phyloP scores from a whole-genome alignment of 192 early-diverging fungal genomes.

The Tieghemiomyces parasiticus region DNA sequence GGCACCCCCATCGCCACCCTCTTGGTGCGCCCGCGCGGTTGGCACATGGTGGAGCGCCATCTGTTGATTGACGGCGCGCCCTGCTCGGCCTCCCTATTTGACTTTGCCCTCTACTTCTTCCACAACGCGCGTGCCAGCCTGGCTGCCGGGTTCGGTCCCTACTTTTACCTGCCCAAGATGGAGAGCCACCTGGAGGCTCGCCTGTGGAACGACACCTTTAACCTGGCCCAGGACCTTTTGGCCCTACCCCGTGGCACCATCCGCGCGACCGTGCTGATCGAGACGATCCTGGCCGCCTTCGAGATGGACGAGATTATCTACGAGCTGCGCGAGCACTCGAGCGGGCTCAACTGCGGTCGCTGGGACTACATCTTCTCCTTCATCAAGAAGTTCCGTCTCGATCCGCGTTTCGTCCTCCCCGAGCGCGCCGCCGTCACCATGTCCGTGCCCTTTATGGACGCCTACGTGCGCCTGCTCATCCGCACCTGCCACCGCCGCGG shows the following conservation, averaged over 20 bases:
- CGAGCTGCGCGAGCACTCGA: constrained; percentile 95
- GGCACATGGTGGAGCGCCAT: constrained; percentile 98
- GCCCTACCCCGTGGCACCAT: constrained; percentile 87
- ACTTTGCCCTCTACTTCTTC: constrained; percentile 98
- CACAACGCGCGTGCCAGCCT: constrained; percentile 84
- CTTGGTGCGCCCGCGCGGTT: constrained; percentile 90
- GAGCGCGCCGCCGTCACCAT: constrained; percentile 84
- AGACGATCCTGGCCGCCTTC: constrained; percentile 92
- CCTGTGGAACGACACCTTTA: constrained; percentile 98
- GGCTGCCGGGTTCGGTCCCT: constrained; percentile 81
- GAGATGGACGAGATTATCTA: constrained; percentile 99
- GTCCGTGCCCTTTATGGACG: constrained; percentile 96
- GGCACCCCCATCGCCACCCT: constrained; percentile 84
- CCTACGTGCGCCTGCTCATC: constrained; percentile 92
- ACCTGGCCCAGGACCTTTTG: constrained; percentile 82
- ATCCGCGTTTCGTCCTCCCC: constrained; percentile 75
- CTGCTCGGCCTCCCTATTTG: constrained; percentile 91
- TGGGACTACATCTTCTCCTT: constrained; percentile 99
- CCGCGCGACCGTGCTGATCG: constrained; percentile 91
- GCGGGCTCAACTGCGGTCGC: constrained; percentile 96
- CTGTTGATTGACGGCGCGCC: constrained; percentile 84
- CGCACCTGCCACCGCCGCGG: constrained; percentile 97
- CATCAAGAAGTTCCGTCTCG: constrained; percentile 92
- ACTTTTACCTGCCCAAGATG: constrained; percentile 99
- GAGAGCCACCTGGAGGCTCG: constrained; percentile 94